phyloP scores from a whole-genome alignment of 306 rosid genomes.

The Casuarina cunninghamiana region DNA sequence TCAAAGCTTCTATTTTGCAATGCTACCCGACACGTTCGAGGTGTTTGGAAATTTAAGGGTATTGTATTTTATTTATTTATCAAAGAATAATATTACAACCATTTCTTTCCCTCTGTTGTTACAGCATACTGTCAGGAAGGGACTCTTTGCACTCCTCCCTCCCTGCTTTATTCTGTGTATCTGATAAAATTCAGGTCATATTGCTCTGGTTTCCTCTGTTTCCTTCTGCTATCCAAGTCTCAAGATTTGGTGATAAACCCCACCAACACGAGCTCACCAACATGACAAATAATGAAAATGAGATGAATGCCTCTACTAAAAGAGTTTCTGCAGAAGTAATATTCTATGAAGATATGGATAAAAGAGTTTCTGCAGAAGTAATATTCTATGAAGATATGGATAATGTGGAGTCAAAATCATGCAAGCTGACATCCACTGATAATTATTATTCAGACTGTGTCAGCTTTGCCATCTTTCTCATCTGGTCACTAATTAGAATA shows the following conservation, averaged over 20 bases:
- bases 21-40: constrained; percentile 4
- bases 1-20: background rate
- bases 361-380: background rate
- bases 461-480: background rate
- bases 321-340: background rate
- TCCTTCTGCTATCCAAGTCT: background rate
- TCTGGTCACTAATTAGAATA: too few species aligned
- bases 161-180: background rate
- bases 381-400: too few species aligned
- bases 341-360: too few species aligned
- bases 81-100: background rate
- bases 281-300: background rate
- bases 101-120: background rate
- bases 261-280: background rate
- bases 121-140: background rate
- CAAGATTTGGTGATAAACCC: background rate
- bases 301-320: background rate
- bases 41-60: background rate
- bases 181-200: too few species aligned
- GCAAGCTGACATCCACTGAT: background rate
- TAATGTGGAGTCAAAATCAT: background rate
- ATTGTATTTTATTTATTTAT: background rate
- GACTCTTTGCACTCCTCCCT: background rate
- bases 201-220: too few species aligned
- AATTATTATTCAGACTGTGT: background rate